Conservation (phyloP, 2,329 filamentous ascomycete species). For the Bipolaris bicolor region DNA sequence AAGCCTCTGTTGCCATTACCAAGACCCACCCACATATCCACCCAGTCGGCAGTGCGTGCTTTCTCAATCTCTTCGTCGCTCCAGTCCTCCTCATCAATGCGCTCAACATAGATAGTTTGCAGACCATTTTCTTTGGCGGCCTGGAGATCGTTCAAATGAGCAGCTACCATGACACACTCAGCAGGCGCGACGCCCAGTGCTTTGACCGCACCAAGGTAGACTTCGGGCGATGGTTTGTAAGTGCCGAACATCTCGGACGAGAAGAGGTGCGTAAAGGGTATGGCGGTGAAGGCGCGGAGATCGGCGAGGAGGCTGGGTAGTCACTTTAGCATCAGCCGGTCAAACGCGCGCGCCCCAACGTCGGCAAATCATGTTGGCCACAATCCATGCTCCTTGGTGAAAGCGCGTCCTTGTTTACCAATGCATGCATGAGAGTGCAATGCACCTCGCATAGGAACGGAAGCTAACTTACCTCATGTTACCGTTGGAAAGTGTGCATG, state of each 20-base stretch:
- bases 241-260: constrained; percentile 73
- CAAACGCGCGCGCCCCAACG: not conserved
- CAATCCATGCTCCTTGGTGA: not conserved
- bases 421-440: not conserved
- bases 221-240: constrained; percentile 74
- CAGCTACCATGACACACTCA: constrained; percentile 78
- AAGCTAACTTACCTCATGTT: constrained; percentile 54
- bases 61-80: constrained; percentile 57
- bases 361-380: not conserved
- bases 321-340: not conserved
- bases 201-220: constrained; percentile 71
- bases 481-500: constrained; percentile 76
- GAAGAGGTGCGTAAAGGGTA: constrained; percentile 68
- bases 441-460: not conserved
- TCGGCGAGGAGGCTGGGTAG: constrained; percentile 51
- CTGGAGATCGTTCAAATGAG: constrained; percentile 72
- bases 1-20: constrained; percentile 57
- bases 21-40: constrained; percentile 61
- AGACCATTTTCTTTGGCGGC: constrained; percentile 70
- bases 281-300: constrained; percentile 62
- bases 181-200: constrained; percentile 62
- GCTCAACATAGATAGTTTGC: constrained; percentile 75
- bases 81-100: constrained; percentile 70
- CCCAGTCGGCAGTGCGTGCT: constrained; percentile 63
- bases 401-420: constrained; percentile 23